Conservation (phyloP, 2,329 filamentous ascomycete genomes). For the Cryphonectria parasitica region DNA sequence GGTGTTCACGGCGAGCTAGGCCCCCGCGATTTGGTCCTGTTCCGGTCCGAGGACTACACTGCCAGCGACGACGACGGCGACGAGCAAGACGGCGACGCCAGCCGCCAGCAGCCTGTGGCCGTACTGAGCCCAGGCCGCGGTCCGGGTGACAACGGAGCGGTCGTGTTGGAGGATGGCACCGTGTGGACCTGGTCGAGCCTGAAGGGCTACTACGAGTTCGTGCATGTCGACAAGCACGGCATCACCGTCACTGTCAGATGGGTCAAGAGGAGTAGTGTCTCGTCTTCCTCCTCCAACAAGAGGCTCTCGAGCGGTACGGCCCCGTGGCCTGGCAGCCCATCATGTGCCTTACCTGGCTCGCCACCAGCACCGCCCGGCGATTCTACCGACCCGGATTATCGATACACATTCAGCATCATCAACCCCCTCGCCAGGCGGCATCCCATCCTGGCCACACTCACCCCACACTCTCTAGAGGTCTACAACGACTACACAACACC, state of each 20-base stretch:
- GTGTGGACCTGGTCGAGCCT: conserved; percentile 59
- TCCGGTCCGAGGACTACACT: conserved; percentile 71
- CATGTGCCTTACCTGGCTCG: not conserved
- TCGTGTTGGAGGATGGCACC: conserved; percentile 67
- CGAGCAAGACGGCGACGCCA: conserved; percentile 40
- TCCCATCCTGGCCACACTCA: conserved; percentile 73
- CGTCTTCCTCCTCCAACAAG: conserved; percentile 33
- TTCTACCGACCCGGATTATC: conserved; percentile 33
- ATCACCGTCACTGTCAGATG: conserved; percentile 67
- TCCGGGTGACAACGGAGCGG: conserved; percentile 62
- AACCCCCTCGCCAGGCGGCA: conserved; percentile 70
- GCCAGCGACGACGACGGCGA: conserved; percentile 52
- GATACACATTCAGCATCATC: conserved; percentile 77
- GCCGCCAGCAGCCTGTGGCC: conserved; percentile 60
- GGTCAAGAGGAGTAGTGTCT: conserved; percentile 56
- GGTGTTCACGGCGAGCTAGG: conserved; percentile 66
- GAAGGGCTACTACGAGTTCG: conserved; percentile 69
- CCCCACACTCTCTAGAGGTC: conserved; percentile 66
- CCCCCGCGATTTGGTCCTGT: conserved; percentile 71
- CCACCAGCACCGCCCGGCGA: conserved; percentile 32
- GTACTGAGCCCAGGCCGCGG: conserved; percentile 65
- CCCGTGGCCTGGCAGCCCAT: conserved; percentile 28
- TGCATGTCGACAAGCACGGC: conserved; percentile 61
- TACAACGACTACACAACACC: conserved; percentile 68
- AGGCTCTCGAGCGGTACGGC: conserved; percentile 28